phyloP scores from a whole-genome alignment of 1,139 yeast genomes.

The Eremothecium cymbalariae region DNA sequence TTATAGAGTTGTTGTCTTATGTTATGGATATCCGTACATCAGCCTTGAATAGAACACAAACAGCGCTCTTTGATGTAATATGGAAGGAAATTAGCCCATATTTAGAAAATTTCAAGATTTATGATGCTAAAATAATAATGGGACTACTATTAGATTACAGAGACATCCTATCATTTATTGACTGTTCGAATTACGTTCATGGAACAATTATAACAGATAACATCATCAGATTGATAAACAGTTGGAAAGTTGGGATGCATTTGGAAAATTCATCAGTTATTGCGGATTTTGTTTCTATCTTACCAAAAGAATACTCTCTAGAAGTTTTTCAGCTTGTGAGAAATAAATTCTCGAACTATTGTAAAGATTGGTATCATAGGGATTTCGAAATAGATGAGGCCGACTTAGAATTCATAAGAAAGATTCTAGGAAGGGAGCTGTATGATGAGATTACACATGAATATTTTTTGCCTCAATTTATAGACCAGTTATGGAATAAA shows the following conservation, averaged over 20 bases:
- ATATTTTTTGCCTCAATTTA: constrained; percentile 33
- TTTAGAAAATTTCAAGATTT: constrained; percentile 13
- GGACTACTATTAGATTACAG: constrained; percentile 39
- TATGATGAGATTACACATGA: constrained; percentile 24
- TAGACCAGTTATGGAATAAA: constrained; percentile 22
- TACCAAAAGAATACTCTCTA: neutral
- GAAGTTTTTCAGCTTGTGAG: constrained; percentile 5
- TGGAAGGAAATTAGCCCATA: constrained; percentile 10
- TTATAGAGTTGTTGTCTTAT: constrained; percentile 16
- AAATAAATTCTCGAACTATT: constrained; percentile 29
- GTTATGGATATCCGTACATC: constrained; percentile 15
- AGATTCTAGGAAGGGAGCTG: constrained; percentile 32
- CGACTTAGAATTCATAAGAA: constrained; percentile 35
- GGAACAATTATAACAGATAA: constrained; percentile 23
- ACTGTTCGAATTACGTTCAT: constrained; percentile 23
- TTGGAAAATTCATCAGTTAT: neutral
- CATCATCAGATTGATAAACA: neutral
- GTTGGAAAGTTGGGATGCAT: constrained; percentile 1
- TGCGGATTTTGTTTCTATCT: neutral
- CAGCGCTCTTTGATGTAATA: constrained; percentile 16
- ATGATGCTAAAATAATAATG: constrained; percentile 21
- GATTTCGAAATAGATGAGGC: constrained; percentile 19
- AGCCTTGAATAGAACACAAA: constrained; percentile 23
- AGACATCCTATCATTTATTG: constrained; percentile 32
- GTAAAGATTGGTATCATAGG: constrained; percentile 33